These are phyloP conservation scores for Gelatoporia subvermispora DNA, from an alignment of 768 basidiomycete species.

Conservation along the genomic window DNA sequence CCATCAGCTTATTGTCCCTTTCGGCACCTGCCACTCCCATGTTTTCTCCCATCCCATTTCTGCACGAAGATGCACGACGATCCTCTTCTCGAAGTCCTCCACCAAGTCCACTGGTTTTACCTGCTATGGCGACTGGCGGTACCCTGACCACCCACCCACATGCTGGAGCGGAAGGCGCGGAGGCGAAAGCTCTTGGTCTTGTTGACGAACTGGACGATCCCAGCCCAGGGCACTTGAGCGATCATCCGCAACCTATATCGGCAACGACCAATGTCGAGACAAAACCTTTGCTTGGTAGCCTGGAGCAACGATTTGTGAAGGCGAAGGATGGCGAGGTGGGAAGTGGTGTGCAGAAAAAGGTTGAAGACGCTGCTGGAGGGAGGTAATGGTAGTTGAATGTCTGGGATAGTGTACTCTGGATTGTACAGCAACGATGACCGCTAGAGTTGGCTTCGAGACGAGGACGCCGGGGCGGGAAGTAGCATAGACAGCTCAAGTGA, in stretches of 20 bases:
- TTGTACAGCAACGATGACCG: too few species aligned
- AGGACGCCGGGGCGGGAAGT: too few species aligned
- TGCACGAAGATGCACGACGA: conserved; percentile 77
- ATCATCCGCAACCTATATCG: conserved; percentile 67
- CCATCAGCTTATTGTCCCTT: conserved; percentile 42
- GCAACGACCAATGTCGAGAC: conserved; percentile 34
- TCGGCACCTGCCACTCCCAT: conserved; percentile 72
- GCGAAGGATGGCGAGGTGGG: conserved; percentile 31
- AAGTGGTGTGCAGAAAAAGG: conserved; percentile 1
- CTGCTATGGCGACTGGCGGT: conserved; percentile 29
- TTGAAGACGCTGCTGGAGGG: too few species aligned
- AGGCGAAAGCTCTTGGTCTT: conserved; percentile 58
- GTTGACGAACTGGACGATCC: conserved; percentile 88
- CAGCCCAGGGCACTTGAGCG: conserved; percentile 77
- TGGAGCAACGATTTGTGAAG: conserved; percentile 63
- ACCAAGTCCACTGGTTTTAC: conserved; percentile 63
- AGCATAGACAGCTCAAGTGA: too few species aligned
- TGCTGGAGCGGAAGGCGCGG: conserved; percentile 28
- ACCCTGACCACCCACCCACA: conserved; percentile 25
- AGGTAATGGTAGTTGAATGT: too few species aligned
- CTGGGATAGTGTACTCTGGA: too few species aligned
- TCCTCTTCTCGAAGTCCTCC: conserved; percentile 78
- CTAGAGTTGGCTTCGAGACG: too few species aligned
- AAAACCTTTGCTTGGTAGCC: conserved; percentile 47
- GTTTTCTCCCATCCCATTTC: conserved; percentile 84